These are phyloP conservation scores for Xylaria sp. DNA, from an alignment of 2,329 filamentous ascomycete species.

Conservation along the genomic window DNA sequence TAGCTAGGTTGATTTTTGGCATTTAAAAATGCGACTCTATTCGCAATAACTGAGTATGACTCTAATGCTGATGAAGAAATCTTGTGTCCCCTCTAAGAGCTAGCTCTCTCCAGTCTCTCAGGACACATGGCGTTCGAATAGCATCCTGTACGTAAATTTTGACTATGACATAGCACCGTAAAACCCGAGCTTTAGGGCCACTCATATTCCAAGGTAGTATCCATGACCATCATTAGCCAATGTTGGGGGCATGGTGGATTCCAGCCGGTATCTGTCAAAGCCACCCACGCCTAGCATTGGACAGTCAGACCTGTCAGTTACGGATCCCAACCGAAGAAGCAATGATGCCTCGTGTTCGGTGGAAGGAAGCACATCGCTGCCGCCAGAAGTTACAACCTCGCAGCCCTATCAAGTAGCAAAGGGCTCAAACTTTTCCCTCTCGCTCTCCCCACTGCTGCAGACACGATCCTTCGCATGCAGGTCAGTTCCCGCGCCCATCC, in stretches of 20 bases:
- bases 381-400: conserved; percentile 6
- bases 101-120: not conserved
- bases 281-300: not conserved
- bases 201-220: not conserved
- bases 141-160: not conserved
- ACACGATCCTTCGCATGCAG: conserved; percentile 20
- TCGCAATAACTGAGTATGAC: not conserved
- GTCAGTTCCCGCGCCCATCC: conserved; percentile 5
- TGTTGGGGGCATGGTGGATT: not conserved
- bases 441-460: conserved; percentile 1
- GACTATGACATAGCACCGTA: not conserved
- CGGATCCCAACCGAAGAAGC: not conserved
- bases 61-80: not conserved
- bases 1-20: conserved; percentile 1
- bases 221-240: not conserved
- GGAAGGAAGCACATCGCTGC: not conserved
- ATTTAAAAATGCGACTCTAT: not conserved
- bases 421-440: conserved; percentile 5
- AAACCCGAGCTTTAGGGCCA: not conserved
- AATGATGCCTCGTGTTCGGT: conserved; percentile 14
- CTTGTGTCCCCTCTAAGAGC: not conserved
- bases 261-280: conserved; percentile 1
- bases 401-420: conserved; percentile 20
- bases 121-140: not conserved
- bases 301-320: not conserved